Percentiles rank a stretch among this genome's conserved stretches.
Conservation (phyloP, 495 filamentous ascomycete species). For the Tuber calosporum region DNA sequence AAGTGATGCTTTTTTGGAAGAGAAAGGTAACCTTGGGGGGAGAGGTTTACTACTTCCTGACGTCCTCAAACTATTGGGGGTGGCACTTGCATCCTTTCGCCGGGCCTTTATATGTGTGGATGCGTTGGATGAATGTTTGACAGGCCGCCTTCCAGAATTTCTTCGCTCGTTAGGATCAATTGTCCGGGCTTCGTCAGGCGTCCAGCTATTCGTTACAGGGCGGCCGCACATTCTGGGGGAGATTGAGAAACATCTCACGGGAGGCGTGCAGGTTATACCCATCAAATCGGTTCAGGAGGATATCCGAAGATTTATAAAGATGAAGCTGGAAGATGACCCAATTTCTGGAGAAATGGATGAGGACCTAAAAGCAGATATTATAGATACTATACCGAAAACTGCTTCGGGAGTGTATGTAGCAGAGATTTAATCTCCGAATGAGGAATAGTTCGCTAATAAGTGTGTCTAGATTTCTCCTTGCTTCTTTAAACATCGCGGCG, state of each 20-base stretch:
- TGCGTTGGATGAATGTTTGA: background rate
- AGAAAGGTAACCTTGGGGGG: background rate
- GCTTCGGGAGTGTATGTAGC: background rate
- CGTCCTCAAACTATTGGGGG: background rate
- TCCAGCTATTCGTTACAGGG: background rate
- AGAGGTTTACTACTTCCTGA: background rate
- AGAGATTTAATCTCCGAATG: background rate
- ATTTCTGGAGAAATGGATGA: background rate
- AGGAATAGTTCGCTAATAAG: background rate
- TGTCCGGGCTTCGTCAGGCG: background rate
- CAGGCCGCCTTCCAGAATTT: background rate
- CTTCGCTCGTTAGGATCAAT: slow-evolving; percentile 1
- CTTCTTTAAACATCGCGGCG: slow-evolving; percentile 1
- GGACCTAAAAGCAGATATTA: background rate
- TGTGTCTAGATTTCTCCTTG: background rate
- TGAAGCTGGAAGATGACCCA: background rate
- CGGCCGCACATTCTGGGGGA: background rate
- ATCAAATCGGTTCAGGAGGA: background rate
- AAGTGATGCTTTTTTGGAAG: background rate
- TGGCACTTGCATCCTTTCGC: background rate
- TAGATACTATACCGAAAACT: background rate
- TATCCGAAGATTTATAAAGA: background rate
- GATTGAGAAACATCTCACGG: background rate
- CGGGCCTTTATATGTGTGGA: background rate
- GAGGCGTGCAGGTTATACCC: background rate